phyloP scores from a whole-genome alignment of 345 rosid genomes.

The Syzygium oleosum region DNA sequence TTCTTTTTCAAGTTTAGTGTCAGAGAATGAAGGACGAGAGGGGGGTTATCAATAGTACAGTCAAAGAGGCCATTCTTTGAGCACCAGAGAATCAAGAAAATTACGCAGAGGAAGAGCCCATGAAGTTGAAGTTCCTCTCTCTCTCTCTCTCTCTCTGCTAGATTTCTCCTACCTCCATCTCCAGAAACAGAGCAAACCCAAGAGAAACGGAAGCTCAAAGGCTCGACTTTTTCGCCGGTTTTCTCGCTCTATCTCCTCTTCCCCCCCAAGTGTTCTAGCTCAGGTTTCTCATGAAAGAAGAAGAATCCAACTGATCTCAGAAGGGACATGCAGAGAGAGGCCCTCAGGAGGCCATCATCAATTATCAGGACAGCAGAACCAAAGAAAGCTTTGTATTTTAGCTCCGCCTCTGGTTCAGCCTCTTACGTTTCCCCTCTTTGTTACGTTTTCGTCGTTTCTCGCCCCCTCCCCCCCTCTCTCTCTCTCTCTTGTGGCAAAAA shows the following conservation, averaged over 20 bases:
- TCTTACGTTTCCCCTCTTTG: not conserved
- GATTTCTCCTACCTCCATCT: constrained; percentile 27
- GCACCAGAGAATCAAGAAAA: not conserved
- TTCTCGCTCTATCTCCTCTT: constrained; percentile 7
- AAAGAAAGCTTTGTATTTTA: not conserved
- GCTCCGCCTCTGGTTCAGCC: not conserved
- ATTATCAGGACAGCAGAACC: constrained; percentile 2
- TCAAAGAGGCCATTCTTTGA: constrained; percentile 1
- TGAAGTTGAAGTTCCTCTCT: not conserved
- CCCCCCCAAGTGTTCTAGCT: constrained; percentile 10
- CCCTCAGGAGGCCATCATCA: constrained; percentile 27
- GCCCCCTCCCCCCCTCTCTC: not conserved
- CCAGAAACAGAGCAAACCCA: not conserved
- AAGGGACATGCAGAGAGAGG: constrained; percentile 21
- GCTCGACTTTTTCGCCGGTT: not conserved
- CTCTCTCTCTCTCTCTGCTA: not conserved
- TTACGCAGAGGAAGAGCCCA: constrained; percentile 2
- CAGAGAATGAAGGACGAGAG: not conserved
- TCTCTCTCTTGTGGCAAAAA: not conserved
- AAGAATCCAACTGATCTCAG: constrained; percentile 7
- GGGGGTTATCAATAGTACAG: not conserved
- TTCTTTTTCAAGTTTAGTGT: not conserved
- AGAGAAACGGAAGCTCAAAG: not conserved
- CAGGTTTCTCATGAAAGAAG: constrained; percentile 2
- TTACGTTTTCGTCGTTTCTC: not conserved